Percentiles rank a stretch among this genome's conserved stretches.
Evolutionary conservation across 495 filamentous ascomycete genomes (phyloP).

Genomic region (Penicillium manginii): DNA sequence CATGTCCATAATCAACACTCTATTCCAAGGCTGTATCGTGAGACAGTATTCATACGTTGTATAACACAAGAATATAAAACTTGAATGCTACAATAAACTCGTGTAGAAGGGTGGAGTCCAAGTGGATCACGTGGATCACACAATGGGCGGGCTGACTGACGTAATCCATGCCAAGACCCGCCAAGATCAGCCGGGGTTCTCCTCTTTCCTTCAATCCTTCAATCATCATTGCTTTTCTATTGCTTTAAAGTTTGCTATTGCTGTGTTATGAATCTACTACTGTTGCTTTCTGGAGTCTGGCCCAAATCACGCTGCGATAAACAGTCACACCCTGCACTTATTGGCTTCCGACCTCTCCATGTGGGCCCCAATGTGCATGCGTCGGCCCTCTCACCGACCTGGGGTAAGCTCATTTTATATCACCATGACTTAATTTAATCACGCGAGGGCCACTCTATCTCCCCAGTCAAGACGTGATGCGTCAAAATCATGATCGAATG

Average conservation of each 20-base stretch:
- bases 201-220: neutral
- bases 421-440: constrained; percentile 5
- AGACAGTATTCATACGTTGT: neutral
- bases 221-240: neutral
- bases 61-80: too few species aligned
- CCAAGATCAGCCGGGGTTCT: constrained; percentile 6
- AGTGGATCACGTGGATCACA: neutral
- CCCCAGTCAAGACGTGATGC: too few species aligned
- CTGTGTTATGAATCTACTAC: too few species aligned
- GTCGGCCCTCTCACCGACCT: neutral
- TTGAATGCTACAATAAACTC: too few species aligned
- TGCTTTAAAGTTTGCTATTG: neutral
- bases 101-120: too few species aligned
- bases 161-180: constrained; percentile 18
- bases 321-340: too few species aligned
- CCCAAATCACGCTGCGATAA: too few species aligned
- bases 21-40: too few species aligned
- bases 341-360: neutral
- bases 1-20: too few species aligned
- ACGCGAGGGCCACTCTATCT: neutral
- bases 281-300: too few species aligned
- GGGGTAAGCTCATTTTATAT: constrained; percentile 1
- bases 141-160: constrained; percentile 18
- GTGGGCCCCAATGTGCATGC: constrained; percentile 1
- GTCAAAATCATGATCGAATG: too few species aligned